phyloP scores from a whole-genome alignment of 192 early-diverging fungal species.

The Backusella australiensis region DNA sequence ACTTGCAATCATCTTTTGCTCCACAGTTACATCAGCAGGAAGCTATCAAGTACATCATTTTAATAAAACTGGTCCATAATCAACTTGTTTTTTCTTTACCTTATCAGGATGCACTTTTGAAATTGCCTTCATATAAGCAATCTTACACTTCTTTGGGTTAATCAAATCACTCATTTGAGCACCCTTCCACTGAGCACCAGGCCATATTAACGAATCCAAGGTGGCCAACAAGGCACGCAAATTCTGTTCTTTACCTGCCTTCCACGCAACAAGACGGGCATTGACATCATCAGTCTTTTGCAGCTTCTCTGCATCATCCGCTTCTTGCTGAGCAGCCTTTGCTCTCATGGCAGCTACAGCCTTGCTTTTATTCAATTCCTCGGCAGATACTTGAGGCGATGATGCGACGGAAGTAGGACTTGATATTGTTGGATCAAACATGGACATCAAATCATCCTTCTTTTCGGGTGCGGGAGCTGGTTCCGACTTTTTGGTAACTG shows the following conservation, averaged over 20 bases:
- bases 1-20: conserved; percentile 84
- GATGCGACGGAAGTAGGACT: conserved; percentile 7
- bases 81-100: conserved; percentile 37
- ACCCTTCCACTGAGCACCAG: conserved; percentile 67
- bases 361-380: conserved; percentile 21
- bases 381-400: background rate
- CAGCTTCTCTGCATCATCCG: conserved; percentile 77
- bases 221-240: conserved; percentile 84
- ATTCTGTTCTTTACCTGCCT: conserved; percentile 87
- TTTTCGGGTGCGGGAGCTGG: conserved; percentile 21
- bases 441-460: conserved; percentile 1
- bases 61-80: background rate
- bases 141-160: conserved; percentile 82
- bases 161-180: conserved; percentile 86
- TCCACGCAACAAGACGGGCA: conserved; percentile 71
- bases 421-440: conserved; percentile 9
- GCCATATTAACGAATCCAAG: conserved; percentile 77
- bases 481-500: background rate
- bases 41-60: conserved; percentile 38
- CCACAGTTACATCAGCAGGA: conserved; percentile 55
- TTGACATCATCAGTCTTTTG: conserved; percentile 80
- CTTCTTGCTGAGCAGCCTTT: conserved; percentile 63
- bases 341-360: conserved; percentile 75
- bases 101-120: conserved; percentile 95
- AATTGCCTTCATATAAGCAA: conserved; percentile 91